Evolutionary conservation across 192 early-diverging fungal genomes (phyloP).

Genomic region (Linnemannia zychae): DNA sequence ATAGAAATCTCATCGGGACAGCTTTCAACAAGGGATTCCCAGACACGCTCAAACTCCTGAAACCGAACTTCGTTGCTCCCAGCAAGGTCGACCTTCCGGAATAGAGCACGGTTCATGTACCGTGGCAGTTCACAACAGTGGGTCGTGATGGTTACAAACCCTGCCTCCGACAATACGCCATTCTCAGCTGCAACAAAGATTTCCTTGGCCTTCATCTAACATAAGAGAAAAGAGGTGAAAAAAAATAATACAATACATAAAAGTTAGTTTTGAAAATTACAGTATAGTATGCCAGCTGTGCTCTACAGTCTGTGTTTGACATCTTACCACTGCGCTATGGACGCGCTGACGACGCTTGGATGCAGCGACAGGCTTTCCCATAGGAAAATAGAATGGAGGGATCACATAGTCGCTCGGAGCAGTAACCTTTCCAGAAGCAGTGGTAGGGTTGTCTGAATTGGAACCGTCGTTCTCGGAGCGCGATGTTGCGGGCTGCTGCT

Average conservation of each 20-base stretch:
- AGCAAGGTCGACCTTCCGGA: constrained; percentile 53
- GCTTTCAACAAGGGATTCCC: constrained; percentile 31
- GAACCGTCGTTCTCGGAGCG: constrained; percentile 1
- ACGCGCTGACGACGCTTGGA: constrained; percentile 32
- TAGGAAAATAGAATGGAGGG: constrained; percentile 49
- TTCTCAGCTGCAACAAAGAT: constrained; percentile 37
- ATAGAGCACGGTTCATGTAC: constrained; percentile 78
- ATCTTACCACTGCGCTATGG: constrained; percentile 29
- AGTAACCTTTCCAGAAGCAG: neutral
- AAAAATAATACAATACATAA: neutral
- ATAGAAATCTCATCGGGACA: constrained; percentile 58
- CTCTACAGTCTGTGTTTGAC: neutral
- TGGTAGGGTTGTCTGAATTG: neutral
- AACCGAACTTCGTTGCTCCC: constrained; percentile 34
- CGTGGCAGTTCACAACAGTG: constrained; percentile 72
- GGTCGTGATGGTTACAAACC: constrained; percentile 64
- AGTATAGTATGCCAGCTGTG: too few relatives aligned
- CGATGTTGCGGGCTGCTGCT: neutral
- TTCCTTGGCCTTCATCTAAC: constrained; percentile 41
- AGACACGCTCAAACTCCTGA: constrained; percentile 46
- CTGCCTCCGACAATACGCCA: constrained; percentile 48
- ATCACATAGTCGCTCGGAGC: constrained; percentile 26
- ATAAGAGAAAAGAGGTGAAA: neutral
- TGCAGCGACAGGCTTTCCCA: constrained; percentile 40
- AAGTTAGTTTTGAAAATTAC: neutral